Evolutionary conservation across 2,329 filamentous ascomycete genomes (phyloP).

Genomic region (Claviceps humidiphila): DNA sequence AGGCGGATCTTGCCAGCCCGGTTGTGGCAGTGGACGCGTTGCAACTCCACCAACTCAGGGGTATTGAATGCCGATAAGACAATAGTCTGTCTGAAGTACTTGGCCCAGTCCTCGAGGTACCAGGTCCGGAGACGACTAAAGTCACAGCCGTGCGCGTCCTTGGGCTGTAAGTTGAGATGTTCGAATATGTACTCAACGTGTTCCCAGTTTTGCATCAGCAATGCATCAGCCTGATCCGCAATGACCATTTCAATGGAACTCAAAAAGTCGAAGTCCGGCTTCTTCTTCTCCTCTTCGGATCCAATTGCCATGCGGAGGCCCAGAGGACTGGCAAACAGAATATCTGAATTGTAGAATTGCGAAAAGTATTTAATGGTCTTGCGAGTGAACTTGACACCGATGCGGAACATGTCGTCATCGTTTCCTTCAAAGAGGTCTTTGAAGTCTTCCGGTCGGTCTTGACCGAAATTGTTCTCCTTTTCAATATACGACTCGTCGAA

Average conservation of each 20-base stretch:
- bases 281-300: slow-evolving; percentile 49
- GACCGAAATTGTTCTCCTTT: slow-evolving; percentile 49
- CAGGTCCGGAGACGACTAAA: slow-evolving; percentile 80
- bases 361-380: slow-evolving; percentile 93
- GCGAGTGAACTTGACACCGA: slow-evolving; percentile 92
- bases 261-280: slow-evolving; percentile 75
- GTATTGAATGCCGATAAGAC: slow-evolving; percentile 72
- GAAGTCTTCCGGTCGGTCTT: slow-evolving; percentile 75
- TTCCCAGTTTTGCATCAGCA: slow-evolving; percentile 98
- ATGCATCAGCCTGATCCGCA: slow-evolving; percentile 81
- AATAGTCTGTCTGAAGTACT: slow-evolving; percentile 73
- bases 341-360: slow-evolving; percentile 91
- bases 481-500: slow-evolving; percentile 75
- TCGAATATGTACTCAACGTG: slow-evolving; percentile 86
- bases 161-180: slow-evolving; percentile 81
- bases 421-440: slow-evolving; percentile 83
- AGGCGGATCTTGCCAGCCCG: slow-evolving; percentile 67
- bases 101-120: slow-evolving; percentile 83
- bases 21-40: slow-evolving; percentile 65
- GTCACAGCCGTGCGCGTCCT: slow-evolving; percentile 82
- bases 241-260: slow-evolving; percentile 86
- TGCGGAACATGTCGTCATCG: slow-evolving; percentile 91
- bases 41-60: slow-evolving; percentile 72
- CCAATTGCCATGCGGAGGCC: slow-evolving; percentile 86
- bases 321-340: slow-evolving; percentile 81